Conservation (phyloP, 2,329 filamentous ascomycete species). For the Fusarium marasasianum region DNA sequence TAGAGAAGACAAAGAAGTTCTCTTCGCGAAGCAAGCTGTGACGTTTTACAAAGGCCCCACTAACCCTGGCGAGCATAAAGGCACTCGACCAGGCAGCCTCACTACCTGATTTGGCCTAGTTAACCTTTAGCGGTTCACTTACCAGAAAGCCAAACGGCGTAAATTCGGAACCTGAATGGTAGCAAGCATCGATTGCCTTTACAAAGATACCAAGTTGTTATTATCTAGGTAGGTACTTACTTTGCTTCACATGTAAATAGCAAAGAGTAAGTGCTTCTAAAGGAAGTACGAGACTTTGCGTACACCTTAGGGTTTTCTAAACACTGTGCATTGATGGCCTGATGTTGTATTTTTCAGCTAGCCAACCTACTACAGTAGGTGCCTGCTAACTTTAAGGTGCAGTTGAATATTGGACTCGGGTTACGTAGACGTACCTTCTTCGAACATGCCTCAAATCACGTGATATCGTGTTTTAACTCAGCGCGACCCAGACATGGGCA, state of each 20-base stretch:
- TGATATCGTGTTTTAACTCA: slow-evolving; percentile 42
- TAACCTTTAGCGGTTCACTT: slow-evolving; percentile 15
- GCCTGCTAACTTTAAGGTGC: no score
- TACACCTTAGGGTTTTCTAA: not conserved
- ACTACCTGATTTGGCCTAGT: slow-evolving; percentile 8
- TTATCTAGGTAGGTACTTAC: not conserved
- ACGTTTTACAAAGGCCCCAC: slow-evolving; percentile 42
- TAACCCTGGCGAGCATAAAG: slow-evolving; percentile 24
- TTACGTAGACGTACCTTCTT: not conserved
- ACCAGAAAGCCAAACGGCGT: not conserved
- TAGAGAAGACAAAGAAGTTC: slow-evolving; percentile 31
- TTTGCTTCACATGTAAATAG: not conserved
- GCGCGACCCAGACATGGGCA: not conserved
- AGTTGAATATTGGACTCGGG: no score
- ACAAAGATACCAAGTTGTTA: not conserved
- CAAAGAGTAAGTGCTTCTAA: not conserved
- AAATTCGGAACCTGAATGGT: slow-evolving; percentile 3
- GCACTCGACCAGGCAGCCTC: slow-evolving; percentile 26
- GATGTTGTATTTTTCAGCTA: not conserved
- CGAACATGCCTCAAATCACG: slow-evolving; percentile 1
- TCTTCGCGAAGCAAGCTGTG: slow-evolving; percentile 27
- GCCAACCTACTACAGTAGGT: not conserved
- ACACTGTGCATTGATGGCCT: not conserved
- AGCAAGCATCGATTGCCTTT: not conserved
- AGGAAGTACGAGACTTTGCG: not conserved